phyloP scores from a whole-genome alignment of 176 grass and related monocot species.

The Oryza australiensis region DNA sequence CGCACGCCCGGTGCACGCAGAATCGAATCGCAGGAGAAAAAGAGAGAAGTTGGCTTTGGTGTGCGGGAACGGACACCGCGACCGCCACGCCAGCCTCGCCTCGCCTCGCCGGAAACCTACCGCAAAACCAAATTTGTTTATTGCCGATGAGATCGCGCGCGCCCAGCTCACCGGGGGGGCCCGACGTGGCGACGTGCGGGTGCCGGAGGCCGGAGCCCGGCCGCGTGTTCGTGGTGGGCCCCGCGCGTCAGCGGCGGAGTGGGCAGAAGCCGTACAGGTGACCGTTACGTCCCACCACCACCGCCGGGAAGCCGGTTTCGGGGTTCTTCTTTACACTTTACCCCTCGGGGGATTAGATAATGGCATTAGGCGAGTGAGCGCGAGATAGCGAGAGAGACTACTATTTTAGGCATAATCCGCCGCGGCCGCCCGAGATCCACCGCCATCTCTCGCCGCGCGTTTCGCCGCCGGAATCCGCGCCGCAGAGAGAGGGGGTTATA shows the following conservation, averaged over 20 bases:
- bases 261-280: too few species aligned
- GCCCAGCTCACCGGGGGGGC: too few species aligned
- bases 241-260: not conserved
- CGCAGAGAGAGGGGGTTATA: not conserved
- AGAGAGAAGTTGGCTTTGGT: not conserved
- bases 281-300: not conserved
- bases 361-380: too few species aligned
- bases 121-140: too few species aligned
- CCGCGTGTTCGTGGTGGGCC: too few species aligned
- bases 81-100: not conserved
- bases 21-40: not conserved
- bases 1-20: too few species aligned
- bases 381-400: not conserved
- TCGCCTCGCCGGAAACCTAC: too few species aligned
- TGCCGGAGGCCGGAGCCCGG: too few species aligned
- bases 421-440: not conserved
- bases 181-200: too few species aligned
- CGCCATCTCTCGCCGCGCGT: too few species aligned
- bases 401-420: not conserved
- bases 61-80: not conserved
- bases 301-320: not conserved
- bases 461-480: not conserved
- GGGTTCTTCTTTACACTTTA: not conserved
- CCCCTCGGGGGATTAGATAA: not conserved
- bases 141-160: too few species aligned